Evolutionary conservation across 257 asterid species (phyloP), one percentile per base, ranked within the genome.

Genomic region (Nemophila menziesii): DNA sequence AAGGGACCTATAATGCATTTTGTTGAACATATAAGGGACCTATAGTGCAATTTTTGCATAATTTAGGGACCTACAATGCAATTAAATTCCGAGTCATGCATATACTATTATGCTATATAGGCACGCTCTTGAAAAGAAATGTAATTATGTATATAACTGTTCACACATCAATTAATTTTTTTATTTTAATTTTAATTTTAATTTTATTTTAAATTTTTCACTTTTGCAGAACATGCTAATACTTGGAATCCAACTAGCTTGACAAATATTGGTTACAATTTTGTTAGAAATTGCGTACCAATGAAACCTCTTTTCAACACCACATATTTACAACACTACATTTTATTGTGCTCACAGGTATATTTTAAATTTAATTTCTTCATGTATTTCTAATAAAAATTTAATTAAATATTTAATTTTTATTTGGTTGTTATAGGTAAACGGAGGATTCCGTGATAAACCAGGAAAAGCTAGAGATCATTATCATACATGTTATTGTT

Each of bases 301-400:
- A 67, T 58, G 69, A 52, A n/a, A 47, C 86, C 94, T 45, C 58
- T 82, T 37, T 81, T 77, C 71, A 67, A 75, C 74, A 71, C 72
- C 80, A 53, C 71, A 57, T 72, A 68, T 38, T 65, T 90, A 78
- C 99, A 90, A 70, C 93, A 74, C 51, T 90, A 90, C 61, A 65
- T 90, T 55, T 81, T 90, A 64, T 79, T 90, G 40, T 90, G 94
- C 65, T 22, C 99, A 24, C 98, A 84, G 92, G 98, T 84, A 65
- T n/a, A n/a, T 13, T 12, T 18, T 5, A 5, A 24, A 18, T 29
- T 19, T 11, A 20, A 22, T 33, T 12, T 6, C 19, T 16, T 0
- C 22, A 18, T 24, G 39, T 46, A 12, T 18, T 33, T 26, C 24
- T 17, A 33, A 3, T 24, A 19, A 4, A 17, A 12, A 33, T 22